Evolutionary conservation across 2,329 filamentous ascomycete species (phyloP), one percentile per base, ranked within the genome.

Genomic region (Claviceps fusiformis): DNA sequence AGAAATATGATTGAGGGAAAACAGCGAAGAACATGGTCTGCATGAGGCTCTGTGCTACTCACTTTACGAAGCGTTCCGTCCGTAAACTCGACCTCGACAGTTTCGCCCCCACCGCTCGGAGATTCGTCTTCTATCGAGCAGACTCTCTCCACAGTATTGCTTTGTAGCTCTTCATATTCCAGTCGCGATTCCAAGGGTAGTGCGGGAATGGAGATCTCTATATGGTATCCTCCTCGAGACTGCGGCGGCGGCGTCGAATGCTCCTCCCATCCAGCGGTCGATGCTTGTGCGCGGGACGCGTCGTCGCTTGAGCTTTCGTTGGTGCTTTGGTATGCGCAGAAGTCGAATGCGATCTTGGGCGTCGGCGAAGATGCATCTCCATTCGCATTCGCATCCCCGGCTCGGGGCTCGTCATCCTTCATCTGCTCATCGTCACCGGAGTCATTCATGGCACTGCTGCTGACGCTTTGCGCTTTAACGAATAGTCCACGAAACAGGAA

Each of bases 1-100:
- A 15, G 31, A 9, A 33, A 41, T 17, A 13, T 9, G 27, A 29
- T n/a, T 31, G 11, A 19, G 24, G 13, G 27, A 11, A 9, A 24
- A 41, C 27, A 24, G 35, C 5, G n/a, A 54, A 45, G n/a, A 19
- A 19, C 19, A 52, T 8, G n/a, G 44, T 10, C 27, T 35, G 31
- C 27, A 29, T 5, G 17, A 31, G 19, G 10, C 6, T 52, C 3
- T 52, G 17, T 46, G 41, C 47, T 13, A 55, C 56, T 41, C 68
- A 78, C 76, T 60, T 69, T 56, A 54, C 75, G 68, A 58, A 71
- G 60, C 52, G 70, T 67, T 29, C 75, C 75, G 59, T 78, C 75
- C 35, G 70, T 70, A 50, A 76, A 77, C 56, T 76, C 73, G 11
- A 74, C 65, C 5, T 60, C 63, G 47, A 72, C 74, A 27, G 62